Conservation (phyloP, 2,329 filamentous ascomycete species). For the Cadophora malorum region DNA sequence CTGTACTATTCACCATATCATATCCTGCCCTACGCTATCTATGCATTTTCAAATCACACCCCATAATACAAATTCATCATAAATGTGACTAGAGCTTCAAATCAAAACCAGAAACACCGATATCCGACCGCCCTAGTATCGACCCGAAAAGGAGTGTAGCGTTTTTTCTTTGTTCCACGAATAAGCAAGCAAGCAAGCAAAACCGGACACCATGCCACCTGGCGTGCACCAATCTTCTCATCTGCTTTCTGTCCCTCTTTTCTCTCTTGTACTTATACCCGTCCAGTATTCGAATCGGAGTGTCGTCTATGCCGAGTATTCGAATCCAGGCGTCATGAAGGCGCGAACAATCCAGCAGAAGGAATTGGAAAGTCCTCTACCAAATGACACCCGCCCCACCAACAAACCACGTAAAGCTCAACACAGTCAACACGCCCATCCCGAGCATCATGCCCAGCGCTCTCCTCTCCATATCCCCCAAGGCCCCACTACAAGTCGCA, state of each 20-base stretch:
- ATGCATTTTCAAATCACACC: background rate
- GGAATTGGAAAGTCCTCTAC: conserved; percentile 30
- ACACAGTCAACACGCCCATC: conserved; percentile 62
- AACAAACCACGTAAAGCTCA: conserved; percentile 71
- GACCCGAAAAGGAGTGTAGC: conserved; percentile 31
- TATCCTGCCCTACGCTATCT: background rate
- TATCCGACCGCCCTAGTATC: conserved; percentile 19
- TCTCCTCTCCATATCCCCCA: conserved; percentile 54
- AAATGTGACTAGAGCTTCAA: background rate
- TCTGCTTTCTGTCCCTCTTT: conserved; percentile 1
- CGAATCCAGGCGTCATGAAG: background rate
- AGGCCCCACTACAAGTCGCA: conserved; percentile 61
- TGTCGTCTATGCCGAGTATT: background rate
- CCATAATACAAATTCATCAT: conserved; percentile 6
- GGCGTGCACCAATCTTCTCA: conserved; percentile 2
- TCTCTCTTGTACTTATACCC: too few species aligned
- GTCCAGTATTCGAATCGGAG: too few species aligned
- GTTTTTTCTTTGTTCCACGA: conserved; percentile 12
- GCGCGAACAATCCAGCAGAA: too few species aligned
- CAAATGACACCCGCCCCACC: conserved; percentile 50
- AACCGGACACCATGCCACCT: conserved; percentile 25
- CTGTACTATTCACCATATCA: background rate
- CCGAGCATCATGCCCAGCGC: conserved; percentile 58
- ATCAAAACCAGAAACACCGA: conserved; percentile 32
- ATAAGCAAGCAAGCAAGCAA: too few species aligned